Conservation (phyloP, 345 rosid genomes). For the Corchorus capsularis region DNA sequence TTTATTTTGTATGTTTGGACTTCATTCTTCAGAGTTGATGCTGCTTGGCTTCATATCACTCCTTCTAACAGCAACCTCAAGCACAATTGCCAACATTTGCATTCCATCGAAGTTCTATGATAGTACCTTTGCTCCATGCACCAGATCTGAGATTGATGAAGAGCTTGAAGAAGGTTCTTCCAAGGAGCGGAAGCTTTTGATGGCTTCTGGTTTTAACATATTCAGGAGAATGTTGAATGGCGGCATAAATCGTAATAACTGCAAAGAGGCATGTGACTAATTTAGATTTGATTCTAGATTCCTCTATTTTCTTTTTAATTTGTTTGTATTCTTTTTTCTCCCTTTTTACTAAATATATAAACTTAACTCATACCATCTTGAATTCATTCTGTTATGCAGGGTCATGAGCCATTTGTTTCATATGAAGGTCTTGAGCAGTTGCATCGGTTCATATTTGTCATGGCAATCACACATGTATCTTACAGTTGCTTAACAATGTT, state of each 20-base stretch:
- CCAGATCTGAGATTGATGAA: constrained; percentile 56
- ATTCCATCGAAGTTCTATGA: constrained; percentile 83
- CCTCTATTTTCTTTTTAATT: neutral
- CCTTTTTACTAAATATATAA: neutral
- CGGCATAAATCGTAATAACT: constrained; percentile 44
- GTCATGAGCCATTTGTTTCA: constrained; percentile 87
- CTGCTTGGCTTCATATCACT: constrained; percentile 98
- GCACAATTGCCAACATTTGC: constrained; percentile 79
- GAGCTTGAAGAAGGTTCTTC: constrained; percentile 49
- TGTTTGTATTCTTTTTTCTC: neutral
- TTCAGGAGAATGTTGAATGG: constrained; percentile 60
- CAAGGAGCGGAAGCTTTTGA: constrained; percentile 51
- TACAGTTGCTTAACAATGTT: constrained; percentile 98
- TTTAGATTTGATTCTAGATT: neutral
- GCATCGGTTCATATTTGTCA: constrained; percentile 97
- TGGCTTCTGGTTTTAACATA: constrained; percentile 34
- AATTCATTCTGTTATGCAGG: constrained; percentile 49
- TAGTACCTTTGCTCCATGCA: constrained; percentile 77
- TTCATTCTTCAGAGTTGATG: constrained; percentile 75
- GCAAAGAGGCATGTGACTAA: constrained; percentile 63
- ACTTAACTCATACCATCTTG: neutral
- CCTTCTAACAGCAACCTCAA: constrained; percentile 82
- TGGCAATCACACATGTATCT: constrained; percentile 92
- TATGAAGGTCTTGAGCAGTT: constrained; percentile 88
- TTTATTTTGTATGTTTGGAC: constrained; percentile 17